Percentiles rank a stretch among this genome's conserved stretches.
Conservation (phyloP, 2,329 filamentous ascomycete species). For the Arthrobotrys entomopaga region DNA sequence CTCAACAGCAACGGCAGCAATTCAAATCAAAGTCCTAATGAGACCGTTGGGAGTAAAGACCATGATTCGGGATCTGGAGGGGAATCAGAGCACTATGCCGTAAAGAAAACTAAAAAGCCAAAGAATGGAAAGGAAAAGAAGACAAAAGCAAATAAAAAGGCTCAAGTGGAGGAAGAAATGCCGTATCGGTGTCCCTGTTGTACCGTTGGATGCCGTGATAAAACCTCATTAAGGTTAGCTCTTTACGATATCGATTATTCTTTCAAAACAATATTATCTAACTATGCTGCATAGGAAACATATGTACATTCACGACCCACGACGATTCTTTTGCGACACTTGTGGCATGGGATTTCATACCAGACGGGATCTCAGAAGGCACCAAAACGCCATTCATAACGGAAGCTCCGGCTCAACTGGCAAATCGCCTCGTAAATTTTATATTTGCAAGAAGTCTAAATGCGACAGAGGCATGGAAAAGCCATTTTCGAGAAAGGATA, state of each 20-base stretch:
- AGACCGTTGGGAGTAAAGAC: neutral
- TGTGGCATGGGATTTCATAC: constrained; percentile 42
- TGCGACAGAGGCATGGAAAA: constrained; percentile 29
- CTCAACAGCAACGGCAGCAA: neutral
- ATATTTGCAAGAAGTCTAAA: constrained; percentile 33
- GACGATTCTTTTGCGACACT: constrained; percentile 29
- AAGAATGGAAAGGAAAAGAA: constrained; percentile 9
- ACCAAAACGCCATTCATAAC: constrained; percentile 28
- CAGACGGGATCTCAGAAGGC: constrained; percentile 38
- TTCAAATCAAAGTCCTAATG: neutral
- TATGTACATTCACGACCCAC: constrained; percentile 45
- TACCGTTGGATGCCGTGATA: constrained; percentile 27
- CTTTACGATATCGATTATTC: neutral
- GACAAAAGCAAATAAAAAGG: constrained; percentile 1
- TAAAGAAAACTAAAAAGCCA: neutral
- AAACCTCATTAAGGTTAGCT: constrained; percentile 27
- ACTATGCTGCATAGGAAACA: constrained; percentile 31
- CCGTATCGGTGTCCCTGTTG: constrained; percentile 16
- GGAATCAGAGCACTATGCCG: neutral
- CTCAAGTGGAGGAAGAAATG: constrained; percentile 14
- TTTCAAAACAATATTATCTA: neutral
- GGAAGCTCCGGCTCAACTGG: constrained; percentile 7
- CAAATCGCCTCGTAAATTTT: constrained; percentile 20
- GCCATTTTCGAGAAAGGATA: constrained; percentile 44
- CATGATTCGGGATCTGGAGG: neutral